Evolutionary conservation across 2,329 filamentous ascomycete species (phyloP).

Genomic region (Fusarium metavorans): DNA sequence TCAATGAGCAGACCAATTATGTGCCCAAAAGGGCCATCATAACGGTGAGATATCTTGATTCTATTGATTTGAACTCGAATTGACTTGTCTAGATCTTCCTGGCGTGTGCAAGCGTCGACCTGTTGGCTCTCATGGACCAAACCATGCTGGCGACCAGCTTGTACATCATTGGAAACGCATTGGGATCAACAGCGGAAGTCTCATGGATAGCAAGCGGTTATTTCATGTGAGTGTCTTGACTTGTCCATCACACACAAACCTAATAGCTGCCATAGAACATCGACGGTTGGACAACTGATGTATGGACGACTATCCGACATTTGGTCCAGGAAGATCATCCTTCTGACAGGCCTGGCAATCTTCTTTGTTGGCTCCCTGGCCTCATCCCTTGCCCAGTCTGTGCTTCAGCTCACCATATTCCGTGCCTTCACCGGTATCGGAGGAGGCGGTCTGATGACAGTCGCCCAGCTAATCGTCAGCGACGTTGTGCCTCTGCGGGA

Average conservation of each 20-base stretch:
- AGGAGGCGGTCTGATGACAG: slow-evolving; percentile 77
- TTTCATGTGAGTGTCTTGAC: slow-evolving; percentile 59
- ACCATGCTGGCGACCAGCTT: slow-evolving; percentile 67
- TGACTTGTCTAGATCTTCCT: slow-evolving; percentile 62
- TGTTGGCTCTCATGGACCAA: slow-evolving; percentile 69
- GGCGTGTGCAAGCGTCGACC: slow-evolving; percentile 66
- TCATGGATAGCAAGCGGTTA: slow-evolving; percentile 69
- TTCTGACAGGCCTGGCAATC: slow-evolving; percentile 53
- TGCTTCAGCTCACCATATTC: slow-evolving; percentile 55
- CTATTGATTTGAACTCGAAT: background rate
- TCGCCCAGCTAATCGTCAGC: slow-evolving; percentile 76
- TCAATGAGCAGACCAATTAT: slow-evolving; percentile 69
- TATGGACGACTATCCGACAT: slow-evolving; percentile 61
- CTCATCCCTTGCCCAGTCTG: slow-evolving; percentile 55
- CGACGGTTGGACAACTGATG: slow-evolving; percentile 60
- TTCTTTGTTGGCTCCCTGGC: slow-evolving; percentile 59
- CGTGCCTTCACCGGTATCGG: slow-evolving; percentile 66
- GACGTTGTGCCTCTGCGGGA: slow-evolving; percentile 78
- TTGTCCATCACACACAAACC: background rate
- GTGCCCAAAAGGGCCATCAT: slow-evolving; percentile 63
- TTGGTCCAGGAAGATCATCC: slow-evolving; percentile 58
- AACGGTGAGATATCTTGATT: slow-evolving; percentile 51
- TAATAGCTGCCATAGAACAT: slow-evolving; percentile 48
- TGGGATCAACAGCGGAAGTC: slow-evolving; percentile 61
- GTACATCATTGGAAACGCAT: slow-evolving; percentile 64